phyloP scores from a whole-genome alignment of 2,329 filamentous ascomycete species.

The Apiospora koreana region DNA sequence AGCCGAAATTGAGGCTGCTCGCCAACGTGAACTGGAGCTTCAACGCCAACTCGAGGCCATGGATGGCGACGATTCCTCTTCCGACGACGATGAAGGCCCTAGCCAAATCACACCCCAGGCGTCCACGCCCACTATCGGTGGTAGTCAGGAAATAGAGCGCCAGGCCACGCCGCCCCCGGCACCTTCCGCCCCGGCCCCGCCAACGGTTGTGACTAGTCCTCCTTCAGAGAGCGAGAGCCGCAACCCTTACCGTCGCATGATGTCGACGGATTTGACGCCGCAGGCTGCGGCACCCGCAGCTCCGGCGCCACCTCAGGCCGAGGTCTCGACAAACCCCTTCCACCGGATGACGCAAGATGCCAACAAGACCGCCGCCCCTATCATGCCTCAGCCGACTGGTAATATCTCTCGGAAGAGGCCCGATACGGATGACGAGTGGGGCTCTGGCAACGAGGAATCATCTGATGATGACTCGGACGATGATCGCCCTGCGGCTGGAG shows the following conservation, averaged over 20 bases:
- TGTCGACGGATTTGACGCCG: conserved; percentile 59
- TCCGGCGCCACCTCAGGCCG: conserved; percentile 44
- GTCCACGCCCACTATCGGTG: conserved; percentile 57
- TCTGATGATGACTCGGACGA: conserved; percentile 75
- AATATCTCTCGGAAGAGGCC: conserved; percentile 55
- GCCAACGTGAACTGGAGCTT: conserved; percentile 86
- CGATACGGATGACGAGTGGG: conserved; percentile 73
- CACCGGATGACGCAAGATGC: conserved; percentile 76
- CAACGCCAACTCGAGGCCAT: conserved; percentile 80
- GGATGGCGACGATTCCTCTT: conserved; percentile 73
- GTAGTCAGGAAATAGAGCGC: conserved; percentile 49
- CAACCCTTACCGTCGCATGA: conserved; percentile 93
- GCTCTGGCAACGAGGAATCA: conserved; percentile 64
- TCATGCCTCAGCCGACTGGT: conserved; percentile 48
- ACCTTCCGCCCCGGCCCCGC: conserved; percentile 50
- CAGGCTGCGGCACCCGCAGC: conserved; percentile 44
- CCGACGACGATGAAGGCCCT: conserved; percentile 80
- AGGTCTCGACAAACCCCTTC: conserved; percentile 92
- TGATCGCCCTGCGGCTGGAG: conserved; percentile 76
- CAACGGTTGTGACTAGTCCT: conserved; percentile 53
- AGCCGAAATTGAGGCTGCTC: conserved; percentile 89
- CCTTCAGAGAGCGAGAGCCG: conserved; percentile 75
- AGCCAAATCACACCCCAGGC: conserved; percentile 66
- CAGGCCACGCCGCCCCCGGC: conserved; percentile 52
- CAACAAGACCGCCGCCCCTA: conserved; percentile 40